These are phyloP conservation scores for Canariomyces notabilis DNA, from an alignment of 2,329 filamentous ascomycete species.

Conservation along the genomic window DNA sequence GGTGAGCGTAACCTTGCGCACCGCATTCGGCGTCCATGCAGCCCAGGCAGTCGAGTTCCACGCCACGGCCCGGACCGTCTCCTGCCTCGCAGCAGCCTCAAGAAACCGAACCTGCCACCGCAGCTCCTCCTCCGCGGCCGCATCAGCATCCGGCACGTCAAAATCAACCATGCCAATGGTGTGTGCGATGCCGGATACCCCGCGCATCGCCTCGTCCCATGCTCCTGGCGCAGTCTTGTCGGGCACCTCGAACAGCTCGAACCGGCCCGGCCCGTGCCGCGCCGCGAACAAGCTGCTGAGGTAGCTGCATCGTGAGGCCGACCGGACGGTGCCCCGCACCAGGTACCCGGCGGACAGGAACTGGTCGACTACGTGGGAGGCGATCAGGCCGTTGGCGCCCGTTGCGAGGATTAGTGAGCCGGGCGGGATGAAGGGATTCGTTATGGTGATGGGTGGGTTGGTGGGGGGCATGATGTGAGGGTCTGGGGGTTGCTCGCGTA, in stretches of 20 bases:
- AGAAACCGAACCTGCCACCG: constrained; percentile 15
- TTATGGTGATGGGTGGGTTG: constrained; percentile 2
- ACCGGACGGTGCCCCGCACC: constrained; percentile 38
- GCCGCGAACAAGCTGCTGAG: constrained; percentile 22
- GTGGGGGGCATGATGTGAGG: neutral
- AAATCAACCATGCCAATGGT: constrained; percentile 25
- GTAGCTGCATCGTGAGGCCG: constrained; percentile 27
- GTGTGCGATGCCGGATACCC: constrained; percentile 26
- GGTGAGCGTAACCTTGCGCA: constrained; percentile 22
- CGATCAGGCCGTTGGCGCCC: constrained; percentile 40
- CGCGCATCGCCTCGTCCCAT: constrained; percentile 23
- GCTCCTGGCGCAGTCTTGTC: constrained; percentile 24
- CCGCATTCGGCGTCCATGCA: constrained; percentile 27
- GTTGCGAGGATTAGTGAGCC: constrained; percentile 33
- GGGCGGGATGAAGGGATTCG: constrained; percentile 13
- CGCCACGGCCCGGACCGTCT: constrained; percentile 27
- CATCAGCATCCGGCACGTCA: constrained; percentile 21
- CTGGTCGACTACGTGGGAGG: constrained; percentile 34
- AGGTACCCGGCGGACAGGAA: constrained; percentile 34
- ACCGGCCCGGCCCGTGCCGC: constrained; percentile 25
- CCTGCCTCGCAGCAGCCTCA: constrained; percentile 14
- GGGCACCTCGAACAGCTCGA: constrained; percentile 29
- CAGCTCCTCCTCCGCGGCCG: constrained; percentile 19
- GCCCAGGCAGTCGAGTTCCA: constrained; percentile 32
- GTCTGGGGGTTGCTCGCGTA: too few relatives aligned